phyloP scores from a whole-genome alignment of 495 filamentous ascomycete genomes.

The Cercophora scortea region DNA sequence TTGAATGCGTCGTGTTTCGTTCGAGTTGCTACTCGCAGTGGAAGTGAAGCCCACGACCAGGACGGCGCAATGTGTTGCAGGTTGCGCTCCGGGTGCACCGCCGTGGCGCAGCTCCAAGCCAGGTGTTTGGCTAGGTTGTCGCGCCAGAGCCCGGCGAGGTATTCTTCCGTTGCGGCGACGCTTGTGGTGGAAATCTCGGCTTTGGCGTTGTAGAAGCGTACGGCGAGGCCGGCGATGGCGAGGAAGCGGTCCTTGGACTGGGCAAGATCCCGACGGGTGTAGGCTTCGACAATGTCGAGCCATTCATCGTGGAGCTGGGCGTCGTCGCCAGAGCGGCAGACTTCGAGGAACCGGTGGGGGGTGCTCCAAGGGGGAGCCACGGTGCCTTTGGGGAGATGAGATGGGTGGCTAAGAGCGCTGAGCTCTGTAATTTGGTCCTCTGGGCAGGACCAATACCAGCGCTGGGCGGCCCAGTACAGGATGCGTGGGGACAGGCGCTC shows the following conservation, averaged over 20 bases:
- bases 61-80: conserved; percentile 22
- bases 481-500: conserved; percentile 24
- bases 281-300: conserved; percentile 26
- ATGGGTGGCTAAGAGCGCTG: conserved; percentile 1
- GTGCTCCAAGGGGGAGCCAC: conserved; percentile 6
- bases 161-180: conserved; percentile 13
- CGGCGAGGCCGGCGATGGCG: conserved; percentile 24
- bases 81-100: conserved; percentile 5
- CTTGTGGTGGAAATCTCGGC: conserved; percentile 8
- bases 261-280: conserved; percentile 22
- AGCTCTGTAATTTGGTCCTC: conserved; percentile 17
- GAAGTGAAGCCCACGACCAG: conserved; percentile 24
- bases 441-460: conserved; percentile 26
- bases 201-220: conserved; percentile 23
- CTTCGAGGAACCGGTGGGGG: conserved; percentile 20
- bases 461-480: conserved; percentile 23
- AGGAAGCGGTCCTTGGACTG: conserved; percentile 20
- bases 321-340: conserved; percentile 17
- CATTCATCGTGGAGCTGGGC: conserved; percentile 21
- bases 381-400: background rate
- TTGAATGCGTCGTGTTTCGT: conserved; percentile 13
- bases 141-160: conserved; percentile 22
- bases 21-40: conserved; percentile 12
- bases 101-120: conserved; percentile 19
- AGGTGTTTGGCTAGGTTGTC: conserved; percentile 22